phyloP scores from a whole-genome alignment of 2,329 filamentous ascomycete species.

The Ascochyta pisi region DNA sequence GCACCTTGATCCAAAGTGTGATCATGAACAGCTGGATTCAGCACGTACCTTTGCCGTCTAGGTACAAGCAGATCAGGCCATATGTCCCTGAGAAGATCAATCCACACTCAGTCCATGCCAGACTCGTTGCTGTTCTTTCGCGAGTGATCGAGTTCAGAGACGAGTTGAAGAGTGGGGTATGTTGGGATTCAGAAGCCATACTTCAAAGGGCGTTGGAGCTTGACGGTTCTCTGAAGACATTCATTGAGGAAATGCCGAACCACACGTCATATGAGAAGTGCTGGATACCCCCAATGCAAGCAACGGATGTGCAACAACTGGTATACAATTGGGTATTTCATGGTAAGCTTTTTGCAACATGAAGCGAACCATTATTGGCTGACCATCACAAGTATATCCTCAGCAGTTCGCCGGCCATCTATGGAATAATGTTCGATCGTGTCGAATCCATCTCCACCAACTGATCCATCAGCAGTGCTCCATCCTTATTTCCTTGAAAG shows the following conservation, averaged over 20 bases:
- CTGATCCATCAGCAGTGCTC: constrained; percentile 27
- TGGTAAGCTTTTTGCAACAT: constrained; percentile 4
- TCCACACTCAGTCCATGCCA: constrained; percentile 17
- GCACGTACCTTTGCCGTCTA: constrained; percentile 25
- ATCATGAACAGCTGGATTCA: constrained; percentile 39
- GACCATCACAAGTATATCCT: constrained; percentile 22
- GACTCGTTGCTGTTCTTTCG: constrained; percentile 28
- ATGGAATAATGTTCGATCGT: constrained; percentile 36
- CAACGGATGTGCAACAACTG: constrained; percentile 16
- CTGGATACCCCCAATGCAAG: constrained; percentile 7
- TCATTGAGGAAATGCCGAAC: constrained; percentile 23
- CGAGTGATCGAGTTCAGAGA: constrained; percentile 27
- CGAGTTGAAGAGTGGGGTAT: constrained; percentile 4
- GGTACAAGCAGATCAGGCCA: constrained; percentile 21
- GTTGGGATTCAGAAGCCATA: constrained; percentile 9
- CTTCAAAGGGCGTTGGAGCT: constrained; percentile 22
- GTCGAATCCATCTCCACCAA: constrained; percentile 34
- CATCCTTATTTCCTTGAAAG: constrained; percentile 3
- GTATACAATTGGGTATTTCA: constrained; percentile 32
- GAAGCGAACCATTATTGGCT: background rate
- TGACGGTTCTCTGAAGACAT: constrained; percentile 23
- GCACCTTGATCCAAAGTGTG: constrained; percentile 27
- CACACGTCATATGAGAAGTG: constrained; percentile 19
- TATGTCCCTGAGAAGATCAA: constrained; percentile 14
- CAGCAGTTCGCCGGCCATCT: constrained; percentile 31